Percentiles rank a stretch among this genome's conserved stretches.
Conservation (phyloP, 345 rosid species). For the Melaleuca alternifolia region DNA sequence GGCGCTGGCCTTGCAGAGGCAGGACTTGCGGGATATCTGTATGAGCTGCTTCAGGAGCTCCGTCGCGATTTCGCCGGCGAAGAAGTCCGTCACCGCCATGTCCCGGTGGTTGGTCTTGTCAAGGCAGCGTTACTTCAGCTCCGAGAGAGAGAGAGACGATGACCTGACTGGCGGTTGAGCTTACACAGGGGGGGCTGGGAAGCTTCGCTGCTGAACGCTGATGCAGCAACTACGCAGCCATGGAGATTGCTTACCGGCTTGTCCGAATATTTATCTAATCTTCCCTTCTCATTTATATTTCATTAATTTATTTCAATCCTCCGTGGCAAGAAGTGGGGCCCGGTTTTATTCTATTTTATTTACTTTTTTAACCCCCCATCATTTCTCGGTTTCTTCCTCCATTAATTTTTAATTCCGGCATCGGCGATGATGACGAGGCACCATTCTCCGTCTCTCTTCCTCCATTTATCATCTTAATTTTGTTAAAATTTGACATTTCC, state of each 20-base stretch:
- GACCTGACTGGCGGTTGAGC: neutral
- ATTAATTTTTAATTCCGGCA: neutral
- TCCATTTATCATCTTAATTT: too few species aligned
- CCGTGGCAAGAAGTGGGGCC: neutral
- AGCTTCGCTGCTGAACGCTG: neutral
- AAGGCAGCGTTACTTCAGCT: neutral
- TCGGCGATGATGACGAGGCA: neutral
- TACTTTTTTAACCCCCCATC: neutral
- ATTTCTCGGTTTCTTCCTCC: neutral
- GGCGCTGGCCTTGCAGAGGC: conserved; percentile 39
- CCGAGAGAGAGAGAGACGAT: neutral
- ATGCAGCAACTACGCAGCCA: neutral
- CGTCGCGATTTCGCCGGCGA: conserved; percentile 54
- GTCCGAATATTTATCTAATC: neutral
- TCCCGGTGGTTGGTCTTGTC: neutral
- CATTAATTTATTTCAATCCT: neutral
- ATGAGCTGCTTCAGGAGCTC: conserved; percentile 44
- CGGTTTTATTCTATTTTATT: neutral
- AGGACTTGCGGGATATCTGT: conserved; percentile 23
- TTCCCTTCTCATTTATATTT: neutral
- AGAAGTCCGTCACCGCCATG: conserved; percentile 55
- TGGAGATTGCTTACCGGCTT: neutral
- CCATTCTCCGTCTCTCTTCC: neutral
- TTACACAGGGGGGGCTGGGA: neutral
- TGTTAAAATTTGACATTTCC: neutral